Conservation (phyloP, 345 rosid genomes). For the Litchi chinensis region DNA sequence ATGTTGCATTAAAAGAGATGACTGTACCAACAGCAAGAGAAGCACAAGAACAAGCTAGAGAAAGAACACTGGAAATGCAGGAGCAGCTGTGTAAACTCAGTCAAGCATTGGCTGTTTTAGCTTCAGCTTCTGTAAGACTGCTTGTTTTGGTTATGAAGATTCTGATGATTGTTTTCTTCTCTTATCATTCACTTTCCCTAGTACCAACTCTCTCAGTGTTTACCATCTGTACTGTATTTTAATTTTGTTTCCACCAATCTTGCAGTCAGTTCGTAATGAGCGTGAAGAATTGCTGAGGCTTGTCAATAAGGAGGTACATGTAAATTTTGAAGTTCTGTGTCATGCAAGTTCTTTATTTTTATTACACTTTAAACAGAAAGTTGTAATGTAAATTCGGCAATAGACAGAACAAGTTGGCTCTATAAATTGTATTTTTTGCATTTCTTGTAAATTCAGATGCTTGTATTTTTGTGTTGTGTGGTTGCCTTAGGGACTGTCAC, state of each 20-base stretch:
- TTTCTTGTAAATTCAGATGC: no score
- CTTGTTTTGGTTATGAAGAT: slow-evolving; percentile 8
- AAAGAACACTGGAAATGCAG: slow-evolving; percentile 65
- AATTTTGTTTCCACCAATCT: slow-evolving; percentile 26
- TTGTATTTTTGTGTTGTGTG: background rate
- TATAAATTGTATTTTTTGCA: background rate
- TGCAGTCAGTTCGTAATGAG: slow-evolving; percentile 86
- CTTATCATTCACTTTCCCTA: slow-evolving; percentile 1
- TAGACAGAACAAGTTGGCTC: background rate
- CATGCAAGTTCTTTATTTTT: background rate
- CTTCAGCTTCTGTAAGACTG: slow-evolving; percentile 88
- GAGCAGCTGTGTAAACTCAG: slow-evolving; percentile 85
- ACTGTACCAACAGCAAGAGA: slow-evolving; percentile 54
- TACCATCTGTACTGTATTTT: slow-evolving; percentile 16
- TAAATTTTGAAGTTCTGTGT: slow-evolving; percentile 8
- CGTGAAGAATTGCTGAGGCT: slow-evolving; percentile 86
- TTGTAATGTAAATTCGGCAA: background rate
- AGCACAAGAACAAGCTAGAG: slow-evolving; percentile 78
- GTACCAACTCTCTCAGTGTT: background rate
- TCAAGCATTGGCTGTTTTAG: slow-evolving; percentile 83
- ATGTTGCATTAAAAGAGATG: slow-evolving; percentile 86
- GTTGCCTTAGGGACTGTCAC: background rate
- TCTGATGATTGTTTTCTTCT: slow-evolving; percentile 17
- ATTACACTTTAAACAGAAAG: background rate
- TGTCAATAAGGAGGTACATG: slow-evolving; percentile 86